phyloP scores from a whole-genome alignment of 2,329 filamentous ascomycete genomes.

The Alternaria arbusti region DNA sequence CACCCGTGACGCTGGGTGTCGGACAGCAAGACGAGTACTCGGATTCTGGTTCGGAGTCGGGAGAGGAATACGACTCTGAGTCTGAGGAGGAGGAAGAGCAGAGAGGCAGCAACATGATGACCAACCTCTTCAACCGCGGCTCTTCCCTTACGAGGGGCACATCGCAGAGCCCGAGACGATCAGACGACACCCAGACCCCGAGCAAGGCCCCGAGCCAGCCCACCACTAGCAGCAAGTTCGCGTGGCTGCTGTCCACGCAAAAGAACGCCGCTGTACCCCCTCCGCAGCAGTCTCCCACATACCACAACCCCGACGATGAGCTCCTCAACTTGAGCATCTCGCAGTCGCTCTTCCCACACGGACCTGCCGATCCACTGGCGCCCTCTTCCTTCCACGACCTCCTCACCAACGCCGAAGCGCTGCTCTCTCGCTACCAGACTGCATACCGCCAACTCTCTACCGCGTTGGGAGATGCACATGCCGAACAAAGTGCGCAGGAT shows the following conservation, averaged over 20 bases:
- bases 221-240: slow-evolving; percentile 41
- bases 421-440: slow-evolving; percentile 61
- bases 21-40: slow-evolving; percentile 36
- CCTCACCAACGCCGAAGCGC: slow-evolving; percentile 61
- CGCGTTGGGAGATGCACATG: slow-evolving; percentile 57
- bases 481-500: slow-evolving; percentile 63
- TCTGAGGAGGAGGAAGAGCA: slow-evolving; percentile 32
- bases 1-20: slow-evolving; percentile 56
- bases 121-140: slow-evolving; percentile 42
- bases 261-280: slow-evolving; percentile 40
- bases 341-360: slow-evolving; percentile 61
- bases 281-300: slow-evolving; percentile 35
- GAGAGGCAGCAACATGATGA: slow-evolving; percentile 40
- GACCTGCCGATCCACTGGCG: slow-evolving; percentile 55
- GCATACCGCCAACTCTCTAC: slow-evolving; percentile 58
- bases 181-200: slow-evolving; percentile 20
- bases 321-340: slow-evolving; percentile 62
- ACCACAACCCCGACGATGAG: slow-evolving; percentile 53
- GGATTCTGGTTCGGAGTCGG: slow-evolving; percentile 35
- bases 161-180: slow-evolving; percentile 28
- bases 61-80: slow-evolving; percentile 34
- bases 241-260: slow-evolving; percentile 46
- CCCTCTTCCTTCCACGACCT: slow-evolving; percentile 64
- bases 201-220: slow-evolving; percentile 31
- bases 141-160: slow-evolving; percentile 33